phyloP scores from a whole-genome alignment of 257 asterid genomes.

The Jaltomata sinuosa region DNA sequence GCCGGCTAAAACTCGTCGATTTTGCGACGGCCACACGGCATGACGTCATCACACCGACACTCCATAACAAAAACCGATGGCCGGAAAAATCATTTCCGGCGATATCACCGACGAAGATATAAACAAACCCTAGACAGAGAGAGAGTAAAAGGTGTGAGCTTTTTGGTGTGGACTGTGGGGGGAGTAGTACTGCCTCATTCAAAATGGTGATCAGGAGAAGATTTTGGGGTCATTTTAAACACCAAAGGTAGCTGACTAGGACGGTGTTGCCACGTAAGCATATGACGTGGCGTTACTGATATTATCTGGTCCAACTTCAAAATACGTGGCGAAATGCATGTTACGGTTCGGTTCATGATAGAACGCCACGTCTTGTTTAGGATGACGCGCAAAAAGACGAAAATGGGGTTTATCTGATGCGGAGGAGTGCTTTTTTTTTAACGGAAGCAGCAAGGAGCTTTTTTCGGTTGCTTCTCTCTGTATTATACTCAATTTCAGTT shows the following conservation, averaged over 20 bases:
- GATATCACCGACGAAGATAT: not conserved
- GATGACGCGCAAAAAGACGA: constrained; percentile 4
- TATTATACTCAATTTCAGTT: no score
- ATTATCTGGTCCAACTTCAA: not conserved
- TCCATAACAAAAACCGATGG: constrained; percentile 10
- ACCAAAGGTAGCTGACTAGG: constrained; percentile 28
- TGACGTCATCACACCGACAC: constrained; percentile 28
- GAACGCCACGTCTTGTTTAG: constrained; percentile 37
- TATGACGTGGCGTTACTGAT: constrained; percentile 21
- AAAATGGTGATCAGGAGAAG: not conserved
- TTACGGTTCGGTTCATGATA: constrained; percentile 4
- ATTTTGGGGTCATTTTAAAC: constrained; percentile 9
- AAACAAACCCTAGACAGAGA: not conserved
- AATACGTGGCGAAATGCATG: constrained; percentile 38
- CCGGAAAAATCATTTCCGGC: constrained; percentile 29
- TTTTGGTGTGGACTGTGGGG: not conserved
- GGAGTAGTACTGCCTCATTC: not conserved
- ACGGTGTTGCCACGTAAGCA: constrained; percentile 9
- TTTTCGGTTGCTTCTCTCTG: not conserved
- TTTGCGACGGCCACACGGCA: not conserved
- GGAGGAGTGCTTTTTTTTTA: constrained; percentile 2
- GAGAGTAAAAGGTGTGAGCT: not conserved
- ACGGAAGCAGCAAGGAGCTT: constrained; percentile 9
- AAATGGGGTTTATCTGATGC: constrained; percentile 11
- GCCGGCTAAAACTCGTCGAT: not conserved